These are phyloP conservation scores for Podospora pseudopauciseta DNA, from an alignment of 495 filamentous ascomycete species.

Conservation along the genomic window DNA sequence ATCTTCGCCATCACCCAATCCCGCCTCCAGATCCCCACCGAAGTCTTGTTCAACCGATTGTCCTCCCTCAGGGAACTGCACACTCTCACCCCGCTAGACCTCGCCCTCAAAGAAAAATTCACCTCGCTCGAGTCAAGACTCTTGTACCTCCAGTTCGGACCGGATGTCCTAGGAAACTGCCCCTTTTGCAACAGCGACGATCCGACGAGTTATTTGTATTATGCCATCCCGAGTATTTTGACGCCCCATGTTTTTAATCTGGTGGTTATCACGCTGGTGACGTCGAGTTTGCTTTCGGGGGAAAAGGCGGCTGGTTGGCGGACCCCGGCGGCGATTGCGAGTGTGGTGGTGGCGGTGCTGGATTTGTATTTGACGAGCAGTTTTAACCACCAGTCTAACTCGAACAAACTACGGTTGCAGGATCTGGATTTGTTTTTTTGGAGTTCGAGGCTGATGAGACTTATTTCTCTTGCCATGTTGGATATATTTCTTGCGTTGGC, in stretches of 20 bases:
- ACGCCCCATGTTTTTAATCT: conserved; percentile 77
- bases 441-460: conserved; percentile 57
- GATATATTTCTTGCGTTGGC: conserved; percentile 59
- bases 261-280: conserved; percentile 62
- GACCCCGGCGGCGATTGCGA: conserved; percentile 60
- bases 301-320: conserved; percentile 64
- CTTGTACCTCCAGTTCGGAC: conserved; percentile 79
- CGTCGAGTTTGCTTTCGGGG: conserved; percentile 51
- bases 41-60: conserved; percentile 82
- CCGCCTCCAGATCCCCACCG: conserved; percentile 76
- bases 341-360: conserved; percentile 52
- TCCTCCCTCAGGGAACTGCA: conserved; percentile 51
- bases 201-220: conserved; percentile 68
- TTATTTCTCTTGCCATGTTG: conserved; percentile 53
- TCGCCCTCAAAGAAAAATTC: conserved; percentile 61
- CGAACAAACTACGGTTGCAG: conserved; percentile 50
- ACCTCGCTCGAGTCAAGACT: conserved; percentile 66
- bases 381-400: conserved; percentile 61
- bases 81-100: conserved; percentile 57
- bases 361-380: conserved; percentile 59
- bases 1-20: conserved; percentile 75
- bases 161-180: conserved; percentile 65
- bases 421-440: conserved; percentile 69
- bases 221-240: conserved; percentile 70
- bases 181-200: conserved; percentile 79